These are phyloP conservation scores for Solanum dulcamara DNA, from an alignment of 257 asterid species.

Conservation along the genomic window DNA sequence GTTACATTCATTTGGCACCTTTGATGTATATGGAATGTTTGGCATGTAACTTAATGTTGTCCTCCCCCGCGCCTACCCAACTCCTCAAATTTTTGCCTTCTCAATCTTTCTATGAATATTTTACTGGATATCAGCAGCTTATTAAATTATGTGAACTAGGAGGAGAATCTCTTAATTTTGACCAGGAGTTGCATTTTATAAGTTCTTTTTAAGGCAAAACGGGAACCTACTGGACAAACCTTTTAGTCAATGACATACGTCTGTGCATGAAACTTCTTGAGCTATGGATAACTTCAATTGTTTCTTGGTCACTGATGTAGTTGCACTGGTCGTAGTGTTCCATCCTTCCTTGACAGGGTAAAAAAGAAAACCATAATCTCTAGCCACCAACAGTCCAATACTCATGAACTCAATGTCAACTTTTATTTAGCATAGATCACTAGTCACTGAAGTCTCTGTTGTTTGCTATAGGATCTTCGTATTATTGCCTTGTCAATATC, in stretches of 20 bases:
- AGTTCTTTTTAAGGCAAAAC: not conserved
- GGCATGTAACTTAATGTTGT: not conserved
- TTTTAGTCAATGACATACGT: no score
- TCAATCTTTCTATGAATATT: not conserved
- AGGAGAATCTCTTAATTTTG: not conserved
- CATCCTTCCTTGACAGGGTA: not conserved
- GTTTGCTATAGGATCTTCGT: not conserved
- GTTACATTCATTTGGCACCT: no score
- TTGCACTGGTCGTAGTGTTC: not conserved
- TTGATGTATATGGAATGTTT: not conserved
- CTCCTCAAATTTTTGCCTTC: not conserved
- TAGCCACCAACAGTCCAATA: not conserved
- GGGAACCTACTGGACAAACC: not conserved
- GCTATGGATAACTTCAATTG: not conserved
- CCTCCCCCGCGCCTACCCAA: no score
- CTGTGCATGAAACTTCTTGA: not conserved
- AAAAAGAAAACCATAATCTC: not conserved
- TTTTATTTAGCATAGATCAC: not conserved
- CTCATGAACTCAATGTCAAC: not conserved
- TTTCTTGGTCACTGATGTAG: not conserved
- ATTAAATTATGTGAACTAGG: not conserved
- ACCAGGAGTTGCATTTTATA: not conserved
- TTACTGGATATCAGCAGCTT: not conserved
- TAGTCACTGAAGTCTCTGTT: not conserved
- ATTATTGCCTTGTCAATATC: not conserved